Evolutionary conservation across 2,329 filamentous ascomycete species (phyloP), one percentile per base, ranked within the genome.

Genomic region (Diatrype stigma): DNA sequence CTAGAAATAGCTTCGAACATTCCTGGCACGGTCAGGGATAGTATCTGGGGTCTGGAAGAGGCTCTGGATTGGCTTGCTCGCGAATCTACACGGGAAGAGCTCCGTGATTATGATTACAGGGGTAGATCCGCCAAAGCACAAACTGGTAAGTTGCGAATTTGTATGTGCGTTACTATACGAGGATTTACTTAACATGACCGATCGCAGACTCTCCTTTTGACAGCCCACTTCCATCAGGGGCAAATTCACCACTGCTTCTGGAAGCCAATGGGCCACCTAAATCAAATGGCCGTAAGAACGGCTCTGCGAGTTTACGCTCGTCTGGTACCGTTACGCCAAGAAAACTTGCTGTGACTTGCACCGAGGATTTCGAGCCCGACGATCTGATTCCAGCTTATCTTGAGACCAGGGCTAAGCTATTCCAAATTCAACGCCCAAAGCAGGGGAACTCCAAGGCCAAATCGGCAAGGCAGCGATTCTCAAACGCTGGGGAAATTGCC

Each of bases 31-130:
- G 75, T 68, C 53, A 86, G 83, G 59, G 87, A 90, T 56, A 78
- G 78, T 42, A 80, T 91, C 14, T 96, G 90, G 89, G 91, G 92
- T 10, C 73, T 97, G 34, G 87, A 95, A 54, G 92, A 96, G 69
- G 85, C 89, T 23, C 68, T 99, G 19, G 90, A 96, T 60, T 96
- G 91, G 90, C 78, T 97, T 49, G 89, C 90, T n/a, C 75, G 89
- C 57, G 82, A 94, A 64, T 89, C 86, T 60, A 72, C 78, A 14
- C 72, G 77, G 55, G 80, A 84, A 1, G 86, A 92, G 60, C 75
- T 93, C 34, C 87, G 87, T 6, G 78, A 83, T 45, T 95, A 94
- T 66, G 84, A 87, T 19, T 77, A 75, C 51, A 72, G 66, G 48
- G 60, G 62, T 14, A 75, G 70, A 30, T 60, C 66, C 1, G 44